phyloP scores from a whole-genome alignment of 768 basidiomycete genomes.

The Coprinopsis sp. region DNA sequence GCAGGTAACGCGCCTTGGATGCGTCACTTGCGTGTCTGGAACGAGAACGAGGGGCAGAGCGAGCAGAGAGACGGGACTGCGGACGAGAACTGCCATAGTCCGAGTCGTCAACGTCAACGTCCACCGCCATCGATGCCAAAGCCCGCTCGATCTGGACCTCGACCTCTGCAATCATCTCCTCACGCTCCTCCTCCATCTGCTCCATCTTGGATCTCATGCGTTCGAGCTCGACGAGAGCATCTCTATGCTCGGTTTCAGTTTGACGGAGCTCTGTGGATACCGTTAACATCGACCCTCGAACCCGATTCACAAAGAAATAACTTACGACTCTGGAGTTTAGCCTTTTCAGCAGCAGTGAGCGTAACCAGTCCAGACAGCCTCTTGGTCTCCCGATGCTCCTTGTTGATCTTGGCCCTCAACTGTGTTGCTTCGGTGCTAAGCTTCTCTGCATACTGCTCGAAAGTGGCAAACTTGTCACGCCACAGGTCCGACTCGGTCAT shows the following conservation, averaged over 20 bases:
- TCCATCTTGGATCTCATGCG: conserved; percentile 84
- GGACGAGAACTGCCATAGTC: conserved; percentile 71
- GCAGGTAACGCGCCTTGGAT: conserved; percentile 46
- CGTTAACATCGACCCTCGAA: conserved; percentile 7
- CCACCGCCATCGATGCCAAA: conserved; percentile 79
- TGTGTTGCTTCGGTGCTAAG: conserved; percentile 84
- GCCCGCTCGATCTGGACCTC: conserved; percentile 89
- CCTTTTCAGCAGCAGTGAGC: conserved; percentile 73
- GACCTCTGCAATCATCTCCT: conserved; percentile 89
- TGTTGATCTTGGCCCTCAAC: conserved; percentile 81
- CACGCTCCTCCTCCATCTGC: conserved; percentile 80
- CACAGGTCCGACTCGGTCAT: conserved; percentile 90
- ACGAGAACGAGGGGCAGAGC: conserved; percentile 52
- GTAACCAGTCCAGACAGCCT: conserved; percentile 76
- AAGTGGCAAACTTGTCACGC: conserved; percentile 91
- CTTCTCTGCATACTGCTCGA: conserved; percentile 91
- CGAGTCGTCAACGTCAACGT: conserved; percentile 68
- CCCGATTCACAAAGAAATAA: conserved; percentile 14
- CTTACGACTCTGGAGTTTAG: conserved; percentile 74
- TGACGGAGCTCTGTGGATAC: conserved; percentile 61
- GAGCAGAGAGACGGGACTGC: conserved; percentile 57
- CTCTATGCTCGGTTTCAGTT: conserved; percentile 76
- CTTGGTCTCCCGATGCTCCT: conserved; percentile 86
- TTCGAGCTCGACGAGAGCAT: conserved; percentile 77
- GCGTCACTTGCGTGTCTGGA: conserved; percentile 63